Percentiles rank a stretch among this genome's conserved stretches.
Conservation (phyloP, 1,139 yeast genomes). For the Debaryomycetaceae sp. region DNA sequence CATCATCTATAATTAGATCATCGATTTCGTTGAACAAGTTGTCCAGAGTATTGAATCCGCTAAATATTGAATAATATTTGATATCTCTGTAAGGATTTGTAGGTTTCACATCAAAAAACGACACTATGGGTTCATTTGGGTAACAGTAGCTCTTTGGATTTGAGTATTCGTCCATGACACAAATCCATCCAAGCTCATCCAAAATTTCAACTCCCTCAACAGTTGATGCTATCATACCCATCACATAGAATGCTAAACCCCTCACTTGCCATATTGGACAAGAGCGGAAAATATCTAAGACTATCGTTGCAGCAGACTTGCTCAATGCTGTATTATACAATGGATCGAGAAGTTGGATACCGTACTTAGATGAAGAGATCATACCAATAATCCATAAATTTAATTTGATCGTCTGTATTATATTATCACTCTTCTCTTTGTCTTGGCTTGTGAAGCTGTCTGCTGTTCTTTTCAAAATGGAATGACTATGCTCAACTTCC, state of each 20-base stretch:
- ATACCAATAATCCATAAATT: constrained; percentile 87
- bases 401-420: constrained; percentile 50
- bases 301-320: constrained; percentile 50
- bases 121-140: constrained; percentile 31
- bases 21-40: constrained; percentile 9
- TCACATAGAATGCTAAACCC: constrained; percentile 73
- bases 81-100: constrained; percentile 32
- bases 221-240: constrained; percentile 74
- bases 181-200: constrained; percentile 77
- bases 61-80: constrained; percentile 27
- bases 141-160: constrained; percentile 56
- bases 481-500: constrained; percentile 18
- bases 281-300: constrained; percentile 34
- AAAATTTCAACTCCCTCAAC: constrained; percentile 81
- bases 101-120: constrained; percentile 21
- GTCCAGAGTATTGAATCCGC: constrained; percentile 10
- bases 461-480: constrained; percentile 13
- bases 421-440: constrained; percentile 1
- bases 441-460: constrained; percentile 5
- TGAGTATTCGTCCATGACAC: constrained; percentile 51
- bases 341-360: constrained; percentile 65
- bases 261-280: constrained; percentile 63
- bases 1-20: constrained; percentile 12
- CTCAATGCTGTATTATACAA: constrained; percentile 43
- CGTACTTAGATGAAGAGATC: constrained; percentile 66